Base-by-base conservation (phyloP, 768 basidiomycete species). In the Leccinum obscurum region DNA sequence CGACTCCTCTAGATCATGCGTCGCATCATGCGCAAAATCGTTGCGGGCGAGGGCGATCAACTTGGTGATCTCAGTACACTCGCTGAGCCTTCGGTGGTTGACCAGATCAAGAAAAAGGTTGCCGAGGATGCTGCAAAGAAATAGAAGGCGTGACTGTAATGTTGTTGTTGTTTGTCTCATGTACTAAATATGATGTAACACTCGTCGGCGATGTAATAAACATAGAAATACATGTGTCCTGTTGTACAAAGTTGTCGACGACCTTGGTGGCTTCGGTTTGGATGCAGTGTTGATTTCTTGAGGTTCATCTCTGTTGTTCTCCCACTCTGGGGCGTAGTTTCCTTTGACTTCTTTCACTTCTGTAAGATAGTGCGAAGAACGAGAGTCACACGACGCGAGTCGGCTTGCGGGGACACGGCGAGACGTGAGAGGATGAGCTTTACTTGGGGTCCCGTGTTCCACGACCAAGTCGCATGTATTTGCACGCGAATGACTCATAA, bases 21-120 rank as follows among this genome's bases (percentile, higher is more conserved):
- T 50, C 86, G 96, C 55, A 92, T 97, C 63, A 85, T 98, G 85
- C 86, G 97, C 70, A 98, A 98, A 85, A 93, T 98, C 70, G 91
- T 93, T 52, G 90, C 90, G 0, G 92, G 93, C 44, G 94, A 98
- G 73, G 92, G 87, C 8, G 96, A 99, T 73, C 92, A 97, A 75
- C 85, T 98, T 46, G 96, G 96, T 53, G 96, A 98, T 77, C 83
- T 98, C 39, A 92, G 89, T 65, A 98, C 96, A 7, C 81, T 96
- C 52, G 95, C 93, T 3, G 95, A 98, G 64, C 95, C 95, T 4
- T 73, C 77, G 7, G 80, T 95, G 51, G 92, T 98, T 22, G 95
- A 97, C 52, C 73, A 81, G 49, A 94, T 95, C 77, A 93, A 92
- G 81, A 70, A 77, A 68, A 92, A 88, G 77, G 90, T 94, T 52